Conservation (phyloP, 148 eudicot species). For the Oxyria digyna region DNA sequence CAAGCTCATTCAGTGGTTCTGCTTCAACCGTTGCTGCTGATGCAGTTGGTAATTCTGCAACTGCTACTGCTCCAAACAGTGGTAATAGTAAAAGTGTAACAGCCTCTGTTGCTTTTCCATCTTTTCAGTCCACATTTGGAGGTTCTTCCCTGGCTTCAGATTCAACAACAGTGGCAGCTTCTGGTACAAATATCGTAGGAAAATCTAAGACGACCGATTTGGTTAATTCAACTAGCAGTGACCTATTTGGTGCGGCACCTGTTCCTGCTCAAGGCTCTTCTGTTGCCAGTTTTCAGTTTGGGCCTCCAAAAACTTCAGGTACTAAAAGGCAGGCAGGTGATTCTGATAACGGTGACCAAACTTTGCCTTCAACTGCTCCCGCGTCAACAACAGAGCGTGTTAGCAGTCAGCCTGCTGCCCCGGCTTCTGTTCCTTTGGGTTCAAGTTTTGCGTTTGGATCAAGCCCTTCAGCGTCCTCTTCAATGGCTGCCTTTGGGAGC, state of each 20-base stretch:
- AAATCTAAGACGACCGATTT: constrained; percentile 16
- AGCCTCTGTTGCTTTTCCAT: constrained; percentile 2
- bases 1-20: constrained; percentile 15
- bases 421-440: constrained; percentile 14
- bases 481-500: constrained; percentile 4
- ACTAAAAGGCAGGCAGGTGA: constrained; percentile 19
- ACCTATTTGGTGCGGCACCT: constrained; percentile 17
- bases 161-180: constrained; percentile 14
- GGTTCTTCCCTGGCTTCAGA: constrained; percentile 19
- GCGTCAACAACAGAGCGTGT: constrained; percentile 14
- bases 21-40: constrained; percentile 12
- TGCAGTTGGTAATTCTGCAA: constrained; percentile 9
- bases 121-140: constrained; percentile 11
- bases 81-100: background rate
- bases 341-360: constrained; percentile 17
- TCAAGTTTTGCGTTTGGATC: constrained; percentile 18
- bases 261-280: constrained; percentile 16
- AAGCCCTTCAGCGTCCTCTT: background rate
- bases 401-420: constrained; percentile 18
- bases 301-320: constrained; percentile 18
- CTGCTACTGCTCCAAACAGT: background rate
- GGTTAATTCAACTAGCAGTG: constrained; percentile 15
- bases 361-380: constrained; percentile 14
- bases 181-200: constrained; percentile 14
- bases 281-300: constrained; percentile 24